These are phyloP conservation scores for Talaromyces funiculosus DNA, from an alignment of 2,329 filamentous ascomycete genomes.

Conservation along the genomic window DNA sequence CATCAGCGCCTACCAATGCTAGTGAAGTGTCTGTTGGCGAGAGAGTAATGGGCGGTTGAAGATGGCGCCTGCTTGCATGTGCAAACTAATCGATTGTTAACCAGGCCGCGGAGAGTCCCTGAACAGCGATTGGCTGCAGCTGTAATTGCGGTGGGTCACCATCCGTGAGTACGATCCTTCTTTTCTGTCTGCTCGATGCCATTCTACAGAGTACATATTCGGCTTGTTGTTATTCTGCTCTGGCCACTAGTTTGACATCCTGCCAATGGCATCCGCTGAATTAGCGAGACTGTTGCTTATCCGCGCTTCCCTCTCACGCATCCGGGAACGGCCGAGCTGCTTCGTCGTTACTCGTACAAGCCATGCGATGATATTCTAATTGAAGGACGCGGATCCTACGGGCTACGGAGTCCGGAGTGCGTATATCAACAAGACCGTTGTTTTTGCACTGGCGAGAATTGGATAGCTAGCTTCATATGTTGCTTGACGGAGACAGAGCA, in stretches of 20 bases:
- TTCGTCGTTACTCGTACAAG: too few relatives aligned
- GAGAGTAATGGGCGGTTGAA: neutral
- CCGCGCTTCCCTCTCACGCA: neutral
- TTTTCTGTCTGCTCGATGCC: too few relatives aligned
- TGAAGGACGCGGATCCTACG: too few relatives aligned
- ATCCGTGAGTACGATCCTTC: neutral
- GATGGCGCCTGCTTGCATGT: neutral
- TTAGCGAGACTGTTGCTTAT: neutral
- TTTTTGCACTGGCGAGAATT: too few relatives aligned
- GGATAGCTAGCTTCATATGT: too few relatives aligned
- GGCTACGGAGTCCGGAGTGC: too few relatives aligned
- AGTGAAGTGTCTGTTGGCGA: neutral
- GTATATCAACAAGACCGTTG: too few relatives aligned
- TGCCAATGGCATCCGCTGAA: neutral
- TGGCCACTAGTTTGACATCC: neutral
- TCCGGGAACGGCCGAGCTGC: neutral
- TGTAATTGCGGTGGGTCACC: neutral
- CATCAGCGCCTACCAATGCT: conserved; percentile 1
- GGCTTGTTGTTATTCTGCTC: too few relatives aligned
- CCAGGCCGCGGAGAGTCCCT: neutral
- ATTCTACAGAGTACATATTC: too few relatives aligned
- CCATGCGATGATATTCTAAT: too few relatives aligned
- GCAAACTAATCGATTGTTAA: neutral
- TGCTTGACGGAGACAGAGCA: too few relatives aligned
- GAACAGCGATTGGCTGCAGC: conserved; percentile 2